phyloP scores from a whole-genome alignment of 75 land plant genomes.

The Isoetes taiwanensis region DNA sequence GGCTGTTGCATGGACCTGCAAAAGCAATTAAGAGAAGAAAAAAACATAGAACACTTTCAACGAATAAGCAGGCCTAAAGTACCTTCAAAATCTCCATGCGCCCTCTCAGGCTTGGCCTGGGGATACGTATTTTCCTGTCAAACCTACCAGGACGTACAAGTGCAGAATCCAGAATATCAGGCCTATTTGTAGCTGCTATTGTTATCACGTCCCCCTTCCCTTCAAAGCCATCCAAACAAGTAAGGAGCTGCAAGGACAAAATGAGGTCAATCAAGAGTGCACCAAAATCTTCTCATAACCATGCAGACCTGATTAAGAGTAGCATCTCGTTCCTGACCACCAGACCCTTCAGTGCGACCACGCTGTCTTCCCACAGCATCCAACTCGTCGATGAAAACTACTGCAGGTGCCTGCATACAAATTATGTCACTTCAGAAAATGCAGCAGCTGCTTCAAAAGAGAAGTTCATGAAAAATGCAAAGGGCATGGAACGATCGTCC shows the following conservation, averaged over 20 bases:
- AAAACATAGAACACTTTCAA: no score
- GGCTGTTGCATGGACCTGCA: slow-evolving; percentile 85
- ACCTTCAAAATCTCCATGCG: slow-evolving; percentile 83
- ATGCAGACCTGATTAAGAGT: slow-evolving; percentile 81
- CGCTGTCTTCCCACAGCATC: slow-evolving; percentile 98
- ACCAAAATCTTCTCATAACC: background rate
- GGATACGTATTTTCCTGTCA: slow-evolving; percentile 85
- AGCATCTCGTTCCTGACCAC: slow-evolving; percentile 97
- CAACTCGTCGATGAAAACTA: slow-evolving; percentile 94
- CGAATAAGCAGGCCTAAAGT: background rate
- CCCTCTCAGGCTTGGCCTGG: slow-evolving; percentile 69
- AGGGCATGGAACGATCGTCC: no score
- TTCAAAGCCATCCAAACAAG: slow-evolving; percentile 98
- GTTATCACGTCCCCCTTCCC: slow-evolving; percentile 96
- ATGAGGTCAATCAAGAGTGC: background rate
- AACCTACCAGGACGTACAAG: slow-evolving; percentile 98
- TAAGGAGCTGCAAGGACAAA: slow-evolving; percentile 66
- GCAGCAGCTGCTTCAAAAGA: no score
- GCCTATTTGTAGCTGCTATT: slow-evolving; percentile 97
- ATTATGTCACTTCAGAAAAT: background rate
- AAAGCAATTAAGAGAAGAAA: no score
- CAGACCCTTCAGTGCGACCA: slow-evolving; percentile 84
- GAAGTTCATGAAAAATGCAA: no score
- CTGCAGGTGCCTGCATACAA: slow-evolving; percentile 70
- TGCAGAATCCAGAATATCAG: slow-evolving; percentile 90